A percentile compares a stretch with the other conserved stretches of the same genome.
Evolutionary conservation across 805 yeast species (phyloP).

Genomic region (Yarrowia sp.): DNA sequence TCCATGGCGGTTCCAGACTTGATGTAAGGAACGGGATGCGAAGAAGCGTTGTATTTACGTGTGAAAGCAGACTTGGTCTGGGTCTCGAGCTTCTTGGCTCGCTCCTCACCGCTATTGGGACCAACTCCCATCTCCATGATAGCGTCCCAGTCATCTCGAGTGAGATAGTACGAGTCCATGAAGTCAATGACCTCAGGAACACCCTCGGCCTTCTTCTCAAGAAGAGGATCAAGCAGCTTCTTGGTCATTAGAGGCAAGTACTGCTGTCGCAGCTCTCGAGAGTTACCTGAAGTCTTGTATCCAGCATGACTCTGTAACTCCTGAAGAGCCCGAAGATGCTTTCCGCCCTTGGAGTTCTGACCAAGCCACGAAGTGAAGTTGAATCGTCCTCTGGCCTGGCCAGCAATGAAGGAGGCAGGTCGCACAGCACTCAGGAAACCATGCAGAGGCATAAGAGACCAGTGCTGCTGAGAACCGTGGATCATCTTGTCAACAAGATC

Average conservation of each 20-base stretch:
- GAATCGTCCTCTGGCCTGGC: slow-evolving; percentile 65
- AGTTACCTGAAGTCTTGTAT: slow-evolving; percentile 77
- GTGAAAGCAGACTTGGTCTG: slow-evolving; percentile 87
- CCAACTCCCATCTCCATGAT: slow-evolving; percentile 86
- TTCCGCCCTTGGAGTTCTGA: slow-evolving; percentile 82
- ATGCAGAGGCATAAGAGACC: slow-evolving; percentile 92
- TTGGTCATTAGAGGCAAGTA: slow-evolving; percentile 71
- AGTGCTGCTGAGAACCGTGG: slow-evolving; percentile 89
- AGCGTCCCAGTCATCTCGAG: slow-evolving; percentile 92
- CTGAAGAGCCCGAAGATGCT: slow-evolving; percentile 78
- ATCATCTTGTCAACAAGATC: slow-evolving; percentile 83
- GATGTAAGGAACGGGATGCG: slow-evolving; percentile 87
- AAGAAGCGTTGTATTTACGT: slow-evolving; percentile 72
- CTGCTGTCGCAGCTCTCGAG: slow-evolving; percentile 73
- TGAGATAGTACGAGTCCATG: slow-evolving; percentile 84
- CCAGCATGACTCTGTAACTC: slow-evolving; percentile 90
- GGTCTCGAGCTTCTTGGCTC: slow-evolving; percentile 71
- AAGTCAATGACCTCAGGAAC: slow-evolving; percentile 67
- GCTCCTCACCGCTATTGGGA: slow-evolving; percentile 52
- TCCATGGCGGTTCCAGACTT: slow-evolving; percentile 51
- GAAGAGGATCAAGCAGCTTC: slow-evolving; percentile 65
- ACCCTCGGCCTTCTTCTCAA: slow-evolving; percentile 64
- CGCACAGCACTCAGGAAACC: slow-evolving; percentile 83
- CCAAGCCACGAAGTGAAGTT: slow-evolving; percentile 90
- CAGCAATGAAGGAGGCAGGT: slow-evolving; percentile 74